Conservation (phyloP, 2,329 filamentous ascomycete species). For the Colletotrichum higginsianum region DNA sequence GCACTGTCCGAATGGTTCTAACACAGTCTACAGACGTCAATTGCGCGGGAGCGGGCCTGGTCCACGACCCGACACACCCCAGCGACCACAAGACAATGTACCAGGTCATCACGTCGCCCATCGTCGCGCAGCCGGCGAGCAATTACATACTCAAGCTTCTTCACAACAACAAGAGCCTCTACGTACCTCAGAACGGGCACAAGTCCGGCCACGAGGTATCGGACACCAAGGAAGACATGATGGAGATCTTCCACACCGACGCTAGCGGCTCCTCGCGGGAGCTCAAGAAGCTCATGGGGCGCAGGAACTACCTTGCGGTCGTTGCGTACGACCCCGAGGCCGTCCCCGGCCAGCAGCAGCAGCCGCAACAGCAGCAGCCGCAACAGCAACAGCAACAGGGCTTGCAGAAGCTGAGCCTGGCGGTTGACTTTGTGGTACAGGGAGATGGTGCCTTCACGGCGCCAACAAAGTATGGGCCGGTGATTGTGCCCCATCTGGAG, state of each 20-base stretch:
- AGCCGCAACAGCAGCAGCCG: slow-evolving; percentile 49
- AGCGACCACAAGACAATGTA: slow-evolving; percentile 99
- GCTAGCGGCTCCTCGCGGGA: slow-evolving; percentile 87
- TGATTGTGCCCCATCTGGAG: slow-evolving; percentile 91
- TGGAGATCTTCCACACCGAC: slow-evolving; percentile 98
- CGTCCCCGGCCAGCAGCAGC: slow-evolving; percentile 55
- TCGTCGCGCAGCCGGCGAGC: slow-evolving; percentile 90
- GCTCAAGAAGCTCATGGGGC: slow-evolving; percentile 91
- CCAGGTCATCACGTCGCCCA: slow-evolving; percentile 92
- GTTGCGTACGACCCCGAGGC: slow-evolving; percentile 95
- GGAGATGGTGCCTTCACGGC: slow-evolving; percentile 85
- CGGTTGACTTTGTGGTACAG: slow-evolving; percentile 97
- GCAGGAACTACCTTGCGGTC: slow-evolving; percentile 92
- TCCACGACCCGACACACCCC: slow-evolving; percentile 93
- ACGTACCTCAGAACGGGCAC: slow-evolving; percentile 90
- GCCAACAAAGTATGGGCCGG: slow-evolving; percentile 96
- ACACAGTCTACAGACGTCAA: slow-evolving; percentile 76
- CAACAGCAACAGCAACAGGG: slow-evolving; percentile 56
- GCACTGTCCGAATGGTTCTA: slow-evolving; percentile 40
- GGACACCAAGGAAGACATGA: slow-evolving; percentile 99
- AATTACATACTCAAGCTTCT: slow-evolving; percentile 92
- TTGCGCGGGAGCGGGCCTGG: slow-evolving; percentile 89
- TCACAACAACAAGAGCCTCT: slow-evolving; percentile 94
- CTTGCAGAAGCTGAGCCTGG: slow-evolving; percentile 82
- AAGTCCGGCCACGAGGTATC: slow-evolving; percentile 80